phyloP scores from a whole-genome alignment of 2,329 filamentous ascomycete species.

The Helotiales sp. region DNA sequence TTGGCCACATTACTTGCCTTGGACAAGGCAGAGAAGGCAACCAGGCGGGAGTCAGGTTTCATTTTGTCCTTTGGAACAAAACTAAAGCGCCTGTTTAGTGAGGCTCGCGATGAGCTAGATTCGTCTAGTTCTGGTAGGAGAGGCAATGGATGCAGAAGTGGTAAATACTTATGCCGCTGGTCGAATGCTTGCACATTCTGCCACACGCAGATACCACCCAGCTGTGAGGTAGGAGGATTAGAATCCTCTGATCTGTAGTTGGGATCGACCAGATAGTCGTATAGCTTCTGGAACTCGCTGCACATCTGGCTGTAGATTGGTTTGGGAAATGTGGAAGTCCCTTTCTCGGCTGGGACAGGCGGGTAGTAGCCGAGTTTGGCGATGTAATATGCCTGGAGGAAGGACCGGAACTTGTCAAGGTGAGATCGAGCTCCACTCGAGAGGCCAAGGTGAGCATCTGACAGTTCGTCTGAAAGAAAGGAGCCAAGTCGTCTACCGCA shows the following conservation, averaged over 20 bases:
- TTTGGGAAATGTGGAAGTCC: conserved; percentile 54
- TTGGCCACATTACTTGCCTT: conserved; percentile 48
- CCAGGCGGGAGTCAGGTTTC: conserved; percentile 48
- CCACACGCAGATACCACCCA: conserved; percentile 68
- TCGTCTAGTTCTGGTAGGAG: conserved; percentile 52
- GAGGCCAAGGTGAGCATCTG: conserved; percentile 64
- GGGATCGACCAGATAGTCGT: conserved; percentile 69
- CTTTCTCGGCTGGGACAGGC: conserved; percentile 47
- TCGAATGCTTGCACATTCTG: conserved; percentile 71
- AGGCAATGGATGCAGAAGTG: conserved; percentile 66
- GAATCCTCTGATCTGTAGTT: conserved; percentile 45
- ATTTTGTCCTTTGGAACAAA: conserved; percentile 38
- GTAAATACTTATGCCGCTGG: conserved; percentile 53
- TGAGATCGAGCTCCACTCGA: conserved; percentile 61
- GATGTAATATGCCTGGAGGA: conserved; percentile 66
- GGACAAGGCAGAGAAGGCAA: conserved; percentile 52
- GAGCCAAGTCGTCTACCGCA: conserved; percentile 59
- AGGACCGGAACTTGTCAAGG: conserved; percentile 70
- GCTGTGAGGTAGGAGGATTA: conserved; percentile 51
- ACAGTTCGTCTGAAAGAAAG: conserved; percentile 72
- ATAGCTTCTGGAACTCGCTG: conserved; percentile 69
- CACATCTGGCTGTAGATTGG: conserved; percentile 61
- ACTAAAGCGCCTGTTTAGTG: conserved; percentile 29
- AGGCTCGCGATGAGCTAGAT: conserved; percentile 28
- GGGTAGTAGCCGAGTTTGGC: conserved; percentile 72